Evolutionary conservation across 306 rosid species (phyloP).

Genomic region (Vigna hirtella): DNA sequence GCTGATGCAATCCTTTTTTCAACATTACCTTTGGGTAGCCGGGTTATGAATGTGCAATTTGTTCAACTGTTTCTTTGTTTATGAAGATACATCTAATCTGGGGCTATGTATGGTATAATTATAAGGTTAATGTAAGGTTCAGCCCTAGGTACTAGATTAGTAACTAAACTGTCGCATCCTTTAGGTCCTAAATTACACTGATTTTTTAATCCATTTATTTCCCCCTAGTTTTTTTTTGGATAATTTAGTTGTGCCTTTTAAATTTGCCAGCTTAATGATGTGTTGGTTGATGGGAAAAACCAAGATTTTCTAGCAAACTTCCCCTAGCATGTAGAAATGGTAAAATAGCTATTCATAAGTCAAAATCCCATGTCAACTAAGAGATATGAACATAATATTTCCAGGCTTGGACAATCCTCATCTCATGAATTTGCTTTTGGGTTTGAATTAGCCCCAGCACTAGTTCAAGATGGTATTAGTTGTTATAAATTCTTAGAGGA

Average conservation of each 20-base stretch:
- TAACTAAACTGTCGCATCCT: slow-evolving; percentile 9
- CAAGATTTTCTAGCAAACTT: neutral
- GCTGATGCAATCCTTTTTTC: slow-evolving; percentile 6
- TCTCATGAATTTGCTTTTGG: neutral
- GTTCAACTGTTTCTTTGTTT: slow-evolving; percentile 33
- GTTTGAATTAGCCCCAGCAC: neutral
- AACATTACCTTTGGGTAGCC: neutral
- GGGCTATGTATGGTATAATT: neutral
- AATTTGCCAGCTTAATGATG: slow-evolving; percentile 21
- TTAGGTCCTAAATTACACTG: neutral
- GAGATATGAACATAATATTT: neutral
- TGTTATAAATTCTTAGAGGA: neutral
- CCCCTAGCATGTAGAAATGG: slow-evolving; percentile 19
- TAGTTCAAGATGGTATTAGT: neutral
- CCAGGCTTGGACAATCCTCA: neutral
- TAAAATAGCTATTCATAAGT: neutral
- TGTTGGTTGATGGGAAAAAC: slow-evolving; percentile 10
- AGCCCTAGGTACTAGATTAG: slow-evolving; percentile 30
- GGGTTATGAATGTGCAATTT: slow-evolving; percentile 22
- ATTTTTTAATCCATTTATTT: neutral
- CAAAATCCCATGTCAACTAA: neutral
- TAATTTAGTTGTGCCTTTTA: slow-evolving; percentile 20
- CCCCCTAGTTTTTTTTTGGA: neutral
- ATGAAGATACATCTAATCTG: slow-evolving; percentile 12
- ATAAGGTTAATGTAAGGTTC: slow-evolving; percentile 13